phyloP scores from a whole-genome alignment of 495 filamentous ascomycete genomes.

The Aspergillus campestris region DNA sequence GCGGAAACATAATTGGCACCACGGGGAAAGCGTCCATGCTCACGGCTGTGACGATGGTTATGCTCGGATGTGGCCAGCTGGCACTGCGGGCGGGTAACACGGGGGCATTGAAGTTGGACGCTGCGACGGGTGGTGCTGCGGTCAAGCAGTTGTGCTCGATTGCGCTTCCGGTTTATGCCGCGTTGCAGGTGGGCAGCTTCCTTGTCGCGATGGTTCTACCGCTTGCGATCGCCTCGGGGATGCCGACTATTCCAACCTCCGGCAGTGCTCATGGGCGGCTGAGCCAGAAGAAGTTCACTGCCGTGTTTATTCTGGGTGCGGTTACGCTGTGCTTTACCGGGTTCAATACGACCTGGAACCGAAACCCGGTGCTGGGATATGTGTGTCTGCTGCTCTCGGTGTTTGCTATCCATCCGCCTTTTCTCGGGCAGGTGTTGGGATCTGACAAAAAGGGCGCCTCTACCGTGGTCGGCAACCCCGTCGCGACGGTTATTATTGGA shows the following conservation, averaged over 20 bases:
- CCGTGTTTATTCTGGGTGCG: constrained; percentile 18
- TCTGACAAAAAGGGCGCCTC: constrained; percentile 2
- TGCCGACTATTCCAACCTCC: constrained; percentile 19
- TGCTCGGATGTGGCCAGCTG: constrained; percentile 22
- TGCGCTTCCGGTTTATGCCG: constrained; percentile 48
- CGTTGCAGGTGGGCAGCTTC: constrained; percentile 47
- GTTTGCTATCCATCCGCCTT: constrained; percentile 36
- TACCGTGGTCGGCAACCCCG: constrained; percentile 17
- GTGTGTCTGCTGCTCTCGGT: constrained; percentile 33
- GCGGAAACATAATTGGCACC: constrained; percentile 5
- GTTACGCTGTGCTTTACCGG: constrained; percentile 25
- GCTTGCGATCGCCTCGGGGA: constrained; percentile 33
- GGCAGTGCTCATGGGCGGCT: constrained; percentile 11
- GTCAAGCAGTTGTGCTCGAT: constrained; percentile 27
- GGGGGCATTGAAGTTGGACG: constrained; percentile 10
- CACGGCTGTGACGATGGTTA: constrained; percentile 16
- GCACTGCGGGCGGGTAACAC: constrained; percentile 3
- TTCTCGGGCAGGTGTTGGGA: constrained; percentile 1
- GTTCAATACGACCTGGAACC: constrained; percentile 25
- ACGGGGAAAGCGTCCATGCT: constrained; percentile 5
- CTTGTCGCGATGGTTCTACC: constrained; percentile 43
- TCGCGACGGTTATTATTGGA: constrained; percentile 24
- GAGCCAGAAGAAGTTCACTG: constrained; percentile 21
- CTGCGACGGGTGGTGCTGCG: constrained; percentile 7
- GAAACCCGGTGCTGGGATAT: constrained; percentile 36